phyloP scores from a whole-genome alignment of 345 rosid genomes.

The Ceriops zippeliana region DNA sequence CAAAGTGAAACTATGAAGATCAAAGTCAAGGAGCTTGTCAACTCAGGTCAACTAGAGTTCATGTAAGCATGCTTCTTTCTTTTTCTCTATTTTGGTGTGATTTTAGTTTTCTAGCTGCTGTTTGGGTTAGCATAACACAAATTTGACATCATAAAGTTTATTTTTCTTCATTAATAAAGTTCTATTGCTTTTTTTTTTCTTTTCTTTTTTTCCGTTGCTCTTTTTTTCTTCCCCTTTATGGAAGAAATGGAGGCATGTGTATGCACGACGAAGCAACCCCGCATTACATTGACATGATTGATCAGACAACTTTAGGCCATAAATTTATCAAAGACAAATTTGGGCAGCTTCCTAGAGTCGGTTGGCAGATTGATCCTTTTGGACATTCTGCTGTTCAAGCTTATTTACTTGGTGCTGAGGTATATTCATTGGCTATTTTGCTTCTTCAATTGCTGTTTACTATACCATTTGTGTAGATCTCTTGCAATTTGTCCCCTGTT shows the following conservation, averaged over 20 bases:
- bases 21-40: constrained; percentile 75
- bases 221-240: background rate
- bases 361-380: constrained; percentile 97
- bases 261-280: constrained; percentile 96
- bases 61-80: constrained; percentile 41
- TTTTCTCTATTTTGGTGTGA: background rate
- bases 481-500: background rate
- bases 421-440: constrained; percentile 17
- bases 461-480: background rate
- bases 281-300: constrained; percentile 89
- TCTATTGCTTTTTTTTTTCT: background rate
- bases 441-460: background rate
- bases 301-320: constrained; percentile 93
- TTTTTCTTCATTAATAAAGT: background rate
- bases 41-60: constrained; percentile 88
- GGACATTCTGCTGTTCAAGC: constrained; percentile 97
- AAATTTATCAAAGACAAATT: constrained; percentile 70
- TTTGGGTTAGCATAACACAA: background rate
- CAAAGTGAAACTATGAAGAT: constrained; percentile 66
- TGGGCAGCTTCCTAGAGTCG: constrained; percentile 85
- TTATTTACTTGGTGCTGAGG: constrained; percentile 95
- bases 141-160: background rate
- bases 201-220: background rate
- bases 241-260: constrained; percentile 89
- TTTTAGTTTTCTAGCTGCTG: background rate